Evolutionary conservation across 2,329 filamentous ascomycete genomes (phyloP).

Genomic region (Corinectria fuckeliana): DNA sequence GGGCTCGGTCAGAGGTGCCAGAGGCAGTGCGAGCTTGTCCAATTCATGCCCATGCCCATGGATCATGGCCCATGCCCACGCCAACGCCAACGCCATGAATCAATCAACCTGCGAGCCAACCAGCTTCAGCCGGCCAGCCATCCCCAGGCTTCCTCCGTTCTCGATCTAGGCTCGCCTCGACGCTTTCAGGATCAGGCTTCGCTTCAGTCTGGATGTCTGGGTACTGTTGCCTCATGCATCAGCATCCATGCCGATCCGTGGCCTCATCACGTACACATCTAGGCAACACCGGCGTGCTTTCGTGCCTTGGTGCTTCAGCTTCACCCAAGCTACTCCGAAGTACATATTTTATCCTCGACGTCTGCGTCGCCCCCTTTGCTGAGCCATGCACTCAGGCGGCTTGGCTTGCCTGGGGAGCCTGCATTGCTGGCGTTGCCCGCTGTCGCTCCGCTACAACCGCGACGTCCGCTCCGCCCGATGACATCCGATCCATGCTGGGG

Average conservation of each 20-base stretch:
- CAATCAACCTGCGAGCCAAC: constrained; percentile 12
- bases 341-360: not conserved
- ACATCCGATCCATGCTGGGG: constrained; percentile 18
- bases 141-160: not conserved
- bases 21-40: constrained; percentile 8
- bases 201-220: constrained; percentile 3
- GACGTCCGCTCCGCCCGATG: constrained; percentile 17
- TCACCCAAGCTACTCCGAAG: no score
- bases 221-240: constrained; percentile 1
- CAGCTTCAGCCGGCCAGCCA: constrained; percentile 1
- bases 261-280: constrained; percentile 3
- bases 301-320: not conserved
- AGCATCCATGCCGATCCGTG: constrained; percentile 7
- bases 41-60: constrained; percentile 7
- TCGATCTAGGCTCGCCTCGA: constrained; percentile 1
- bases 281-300: not conserved
- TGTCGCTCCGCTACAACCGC: constrained; percentile 16
- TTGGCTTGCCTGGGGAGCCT: constrained; percentile 2
- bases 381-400: constrained; percentile 4
- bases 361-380: not conserved
- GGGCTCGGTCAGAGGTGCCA: constrained; percentile 9
- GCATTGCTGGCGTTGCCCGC: not conserved
- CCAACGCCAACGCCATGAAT: constrained; percentile 10
- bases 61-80: constrained; percentile 3
- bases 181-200: constrained; percentile 5